Conservation (phyloP, 495 filamentous ascomycete genomes). For the Talaromyces ruber region DNA sequence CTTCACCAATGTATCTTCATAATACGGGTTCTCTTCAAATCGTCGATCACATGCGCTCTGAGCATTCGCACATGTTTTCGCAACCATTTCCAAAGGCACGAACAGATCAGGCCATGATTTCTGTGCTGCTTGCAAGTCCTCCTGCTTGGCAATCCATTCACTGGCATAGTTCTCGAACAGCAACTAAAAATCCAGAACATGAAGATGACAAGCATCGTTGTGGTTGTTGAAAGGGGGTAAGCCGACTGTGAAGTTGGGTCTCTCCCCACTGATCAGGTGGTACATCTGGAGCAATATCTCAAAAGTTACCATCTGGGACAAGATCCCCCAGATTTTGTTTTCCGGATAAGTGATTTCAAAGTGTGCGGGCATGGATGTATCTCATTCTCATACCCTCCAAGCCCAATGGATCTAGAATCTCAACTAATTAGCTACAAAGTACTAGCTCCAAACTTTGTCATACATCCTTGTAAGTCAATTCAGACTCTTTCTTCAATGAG, state of each 20-base stretch:
- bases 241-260: background rate
- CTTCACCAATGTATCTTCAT: too few relatives aligned
- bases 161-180: too few relatives aligned
- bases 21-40: too few relatives aligned
- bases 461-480: background rate
- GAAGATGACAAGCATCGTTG: too few relatives aligned
- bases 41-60: too few relatives aligned
- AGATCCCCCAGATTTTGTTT: background rate
- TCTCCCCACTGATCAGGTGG: background rate
- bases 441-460: background rate
- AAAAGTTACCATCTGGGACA: background rate
- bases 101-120: too few relatives aligned
- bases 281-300: background rate
- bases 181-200: too few relatives aligned
- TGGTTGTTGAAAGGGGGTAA: background rate
- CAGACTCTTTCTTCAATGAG: background rate
- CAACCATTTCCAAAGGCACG: too few relatives aligned
- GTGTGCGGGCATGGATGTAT: background rate
- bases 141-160: too few relatives aligned
- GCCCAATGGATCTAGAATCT: background rate
- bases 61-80: too few relatives aligned
- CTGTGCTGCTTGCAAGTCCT: too few relatives aligned
- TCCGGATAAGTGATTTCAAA: background rate
- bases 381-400: conserved; percentile 1
- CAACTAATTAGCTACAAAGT: background rate